Base-by-base conservation (phyloP, 2,329 filamentous ascomycete species). In the Thyridium curvatum region DNA sequence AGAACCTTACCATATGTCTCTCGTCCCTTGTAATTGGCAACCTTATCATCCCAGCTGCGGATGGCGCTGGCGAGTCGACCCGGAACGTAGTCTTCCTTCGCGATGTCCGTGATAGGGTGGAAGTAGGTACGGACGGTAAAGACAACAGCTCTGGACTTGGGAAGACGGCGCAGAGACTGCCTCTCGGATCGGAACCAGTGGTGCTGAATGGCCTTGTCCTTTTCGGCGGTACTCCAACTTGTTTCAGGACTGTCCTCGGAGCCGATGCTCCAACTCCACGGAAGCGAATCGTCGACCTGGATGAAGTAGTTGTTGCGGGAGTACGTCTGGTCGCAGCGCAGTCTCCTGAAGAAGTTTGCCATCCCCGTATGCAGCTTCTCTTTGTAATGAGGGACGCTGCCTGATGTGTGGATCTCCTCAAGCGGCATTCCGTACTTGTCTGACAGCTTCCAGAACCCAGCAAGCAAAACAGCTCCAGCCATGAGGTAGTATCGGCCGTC, bases 51-150 rank as follows among this genome's bases (percentile, higher is more conserved):
- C 87, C 87, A 93, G 56, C 86, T 91, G 30, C 87, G 68, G 4
- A 94, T 65, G 5, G 85, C 86, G 49, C 82, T 86, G 3, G 87
- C 87, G 52, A 94, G 58, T 28, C 87, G 61, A 0, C 87, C 86
- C 0, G 87, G 86, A 1, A 94, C 86, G 55, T 85, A 86, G 14
- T 80, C 76, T 61, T 91, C 85, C 55, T 77, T 58, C 0, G 64
- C 79, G 41, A 91, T 74, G 13, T 82, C 77, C 0, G 71, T 80
- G 21, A 91, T 62, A 0, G 83, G 84, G 42, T 81, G 74, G 52
- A 91, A 89, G 57, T 91, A 91, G 1, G 86, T 91, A 12, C 86
- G 68, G 37, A 91, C 87, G 0, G 86, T 90, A 51, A 91, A 91
- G 4, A 82, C 75, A 2, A 82, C 66, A 1, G 68, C 78, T 0